phyloP scores from a whole-genome alignment of 176 grass and related monocot genomes.

The Carex pumila region DNA sequence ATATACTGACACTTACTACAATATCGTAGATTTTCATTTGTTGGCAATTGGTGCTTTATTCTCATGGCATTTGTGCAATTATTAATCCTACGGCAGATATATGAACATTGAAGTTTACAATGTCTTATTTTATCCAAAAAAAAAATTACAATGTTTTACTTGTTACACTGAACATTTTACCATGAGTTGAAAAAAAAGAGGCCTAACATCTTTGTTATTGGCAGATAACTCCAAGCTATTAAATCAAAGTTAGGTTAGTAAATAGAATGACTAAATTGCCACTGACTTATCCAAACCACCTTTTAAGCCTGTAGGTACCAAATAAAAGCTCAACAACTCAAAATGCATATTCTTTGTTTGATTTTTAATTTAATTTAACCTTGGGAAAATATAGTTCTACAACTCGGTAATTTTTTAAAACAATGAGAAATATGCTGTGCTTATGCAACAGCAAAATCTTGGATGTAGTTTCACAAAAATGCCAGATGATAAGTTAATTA shows the following conservation, averaged over 20 bases:
- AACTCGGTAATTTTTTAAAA: background rate
- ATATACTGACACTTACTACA: background rate
- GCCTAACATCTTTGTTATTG: background rate
- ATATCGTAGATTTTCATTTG: background rate
- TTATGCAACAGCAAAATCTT: background rate
- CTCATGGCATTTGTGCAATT: background rate
- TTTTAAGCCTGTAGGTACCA: background rate
- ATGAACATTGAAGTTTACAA: background rate
- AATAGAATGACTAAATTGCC: background rate
- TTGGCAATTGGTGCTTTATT: background rate
- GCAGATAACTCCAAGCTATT: background rate
- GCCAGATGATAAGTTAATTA: background rate
- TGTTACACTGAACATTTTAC: background rate
- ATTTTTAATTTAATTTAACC: background rate
- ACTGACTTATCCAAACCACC: background rate
- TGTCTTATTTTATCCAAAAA: background rate
- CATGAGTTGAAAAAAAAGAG: background rate
- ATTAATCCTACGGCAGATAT: background rate
- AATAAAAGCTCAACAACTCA: background rate
- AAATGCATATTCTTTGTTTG: background rate
- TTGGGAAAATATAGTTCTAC: background rate
- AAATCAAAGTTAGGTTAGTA: background rate
- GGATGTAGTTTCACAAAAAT: background rate
- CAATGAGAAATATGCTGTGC: background rate
- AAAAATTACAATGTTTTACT: background rate